Evolutionary conservation across 2,329 filamentous ascomycete genomes (phyloP).

Genomic region (Colletotrichum sp.): DNA sequence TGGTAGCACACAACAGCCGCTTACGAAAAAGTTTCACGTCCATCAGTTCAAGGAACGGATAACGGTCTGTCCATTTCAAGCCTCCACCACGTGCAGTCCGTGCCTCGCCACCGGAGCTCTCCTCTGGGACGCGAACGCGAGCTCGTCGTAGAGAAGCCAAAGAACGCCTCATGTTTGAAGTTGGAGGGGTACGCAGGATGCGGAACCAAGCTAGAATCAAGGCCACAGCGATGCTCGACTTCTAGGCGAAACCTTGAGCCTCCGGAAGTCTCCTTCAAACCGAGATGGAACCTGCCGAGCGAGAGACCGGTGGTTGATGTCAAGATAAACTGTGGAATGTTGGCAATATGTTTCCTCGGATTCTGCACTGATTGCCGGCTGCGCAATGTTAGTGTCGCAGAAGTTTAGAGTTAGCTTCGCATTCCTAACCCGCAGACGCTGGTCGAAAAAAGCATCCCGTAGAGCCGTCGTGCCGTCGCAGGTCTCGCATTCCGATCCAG

Average conservation of each 20-base stretch:
- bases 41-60: not conserved
- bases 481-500: not conserved
- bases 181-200: not conserved
- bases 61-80: not conserved
- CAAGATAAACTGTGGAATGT: not conserved
- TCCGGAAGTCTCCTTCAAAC: not conserved
- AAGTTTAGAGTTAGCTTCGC: not conserved
- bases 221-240: not conserved
- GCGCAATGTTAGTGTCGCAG: not conserved
- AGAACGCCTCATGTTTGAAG: constrained; percentile 13
- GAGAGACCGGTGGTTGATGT: not conserved
- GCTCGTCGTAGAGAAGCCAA: not conserved
- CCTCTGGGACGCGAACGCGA: not conserved
- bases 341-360: not conserved
- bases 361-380: not conserved
- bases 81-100: constrained; percentile 14
- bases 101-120: not conserved
- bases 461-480: not conserved
- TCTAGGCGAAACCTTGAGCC: not conserved
- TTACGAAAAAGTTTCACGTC: not conserved
- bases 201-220: not conserved
- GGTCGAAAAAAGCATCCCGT: not conserved
- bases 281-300: not conserved
- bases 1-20: not conserved
- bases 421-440: constrained; percentile 9